These are phyloP conservation scores for Diplotaxis tenuifolia DNA, from an alignment of 345 rosid genomes.

Conservation along the genomic window DNA sequence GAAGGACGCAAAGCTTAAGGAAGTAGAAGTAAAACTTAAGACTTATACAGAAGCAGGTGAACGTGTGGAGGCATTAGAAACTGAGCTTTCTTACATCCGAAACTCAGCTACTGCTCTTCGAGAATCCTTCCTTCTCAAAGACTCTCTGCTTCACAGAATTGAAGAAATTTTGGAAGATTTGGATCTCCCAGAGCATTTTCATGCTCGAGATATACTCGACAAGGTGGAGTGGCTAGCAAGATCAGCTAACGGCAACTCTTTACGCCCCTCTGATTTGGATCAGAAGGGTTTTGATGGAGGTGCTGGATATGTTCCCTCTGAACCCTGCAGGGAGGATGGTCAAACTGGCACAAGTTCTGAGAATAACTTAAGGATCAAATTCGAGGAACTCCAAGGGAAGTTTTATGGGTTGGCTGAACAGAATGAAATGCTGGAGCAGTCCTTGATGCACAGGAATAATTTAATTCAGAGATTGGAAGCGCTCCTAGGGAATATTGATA, in stretches of 20 bases:
- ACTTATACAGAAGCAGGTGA: conserved; percentile 82
- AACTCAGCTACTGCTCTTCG: conserved; percentile 91
- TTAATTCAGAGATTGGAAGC: conserved; percentile 93
- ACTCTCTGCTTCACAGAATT: conserved; percentile 86
- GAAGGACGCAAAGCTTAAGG: conserved; percentile 68
- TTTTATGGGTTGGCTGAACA: conserved; percentile 95
- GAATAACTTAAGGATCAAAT: conserved; percentile 76
- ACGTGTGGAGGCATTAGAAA: conserved; percentile 89
- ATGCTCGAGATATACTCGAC: conserved; percentile 79
- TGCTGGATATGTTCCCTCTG: conserved; percentile 57
- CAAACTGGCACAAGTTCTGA: conserved; percentile 54
- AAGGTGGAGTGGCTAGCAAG: conserved; percentile 94
- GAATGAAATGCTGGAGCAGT: conserved; percentile 98
- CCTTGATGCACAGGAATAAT: conserved; percentile 82
- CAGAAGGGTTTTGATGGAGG: conserved; percentile 69
- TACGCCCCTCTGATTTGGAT: conserved; percentile 66
- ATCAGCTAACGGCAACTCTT: conserved; percentile 56
- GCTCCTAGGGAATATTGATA: conserved; percentile 57
- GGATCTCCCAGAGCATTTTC: conserved; percentile 88
- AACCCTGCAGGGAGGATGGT: conserved; percentile 79
- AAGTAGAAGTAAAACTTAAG: conserved; percentile 71
- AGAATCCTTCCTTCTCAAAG: conserved; percentile 94
- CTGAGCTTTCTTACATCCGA: conserved; percentile 97
- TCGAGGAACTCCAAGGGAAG: conserved; percentile 83
- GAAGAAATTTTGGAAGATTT: conserved; percentile 93